A percentile compares a stretch with the other conserved stretches of the same genome.
phyloP scores from a whole-genome alignment of 2,329 filamentous ascomycete genomes.

The Ceratocystis papillata region DNA sequence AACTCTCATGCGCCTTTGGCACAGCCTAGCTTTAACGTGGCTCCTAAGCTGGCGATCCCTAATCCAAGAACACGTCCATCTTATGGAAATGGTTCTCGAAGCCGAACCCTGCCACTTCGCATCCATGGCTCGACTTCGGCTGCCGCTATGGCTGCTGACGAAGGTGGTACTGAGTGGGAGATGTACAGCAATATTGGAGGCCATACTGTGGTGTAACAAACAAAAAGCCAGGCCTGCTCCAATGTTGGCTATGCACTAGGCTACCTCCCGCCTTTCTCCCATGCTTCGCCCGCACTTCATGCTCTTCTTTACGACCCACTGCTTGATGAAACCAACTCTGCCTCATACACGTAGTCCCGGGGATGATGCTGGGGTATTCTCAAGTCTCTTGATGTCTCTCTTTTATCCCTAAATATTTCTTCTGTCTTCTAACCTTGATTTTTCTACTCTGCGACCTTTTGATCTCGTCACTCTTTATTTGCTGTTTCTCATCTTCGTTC shows the following conservation, averaged over 20 bases:
- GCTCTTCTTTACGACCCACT: background rate
- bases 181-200: conserved; percentile 40
- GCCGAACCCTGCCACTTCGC: conserved; percentile 15
- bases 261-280: too few species aligned
- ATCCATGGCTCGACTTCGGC: conserved; percentile 1
- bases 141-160: conserved; percentile 24
- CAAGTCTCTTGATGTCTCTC: conserved; percentile 7
- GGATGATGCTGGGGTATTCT: conserved; percentile 4
- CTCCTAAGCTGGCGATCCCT: background rate
- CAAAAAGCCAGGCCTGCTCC: too few species aligned
- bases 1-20: background rate
- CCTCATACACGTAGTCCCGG: conserved; percentile 25
- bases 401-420: background rate
- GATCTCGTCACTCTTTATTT: conserved; percentile 9
- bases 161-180: conserved; percentile 35
- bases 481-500: conserved; percentile 9
- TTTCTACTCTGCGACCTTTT: background rate
- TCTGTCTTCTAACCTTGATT: conserved; percentile 11
- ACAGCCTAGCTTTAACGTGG: conserved; percentile 8
- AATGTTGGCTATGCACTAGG: too few species aligned
- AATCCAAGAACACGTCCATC: conserved; percentile 11
- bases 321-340: background rate
- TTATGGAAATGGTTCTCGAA: conserved; percentile 1
- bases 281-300: too few species aligned
- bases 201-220: conserved; percentile 16